These are phyloP conservation scores for Penicillium paxilli DNA, from an alignment of 495 filamentous ascomycete genomes.

Conservation along the genomic window DNA sequence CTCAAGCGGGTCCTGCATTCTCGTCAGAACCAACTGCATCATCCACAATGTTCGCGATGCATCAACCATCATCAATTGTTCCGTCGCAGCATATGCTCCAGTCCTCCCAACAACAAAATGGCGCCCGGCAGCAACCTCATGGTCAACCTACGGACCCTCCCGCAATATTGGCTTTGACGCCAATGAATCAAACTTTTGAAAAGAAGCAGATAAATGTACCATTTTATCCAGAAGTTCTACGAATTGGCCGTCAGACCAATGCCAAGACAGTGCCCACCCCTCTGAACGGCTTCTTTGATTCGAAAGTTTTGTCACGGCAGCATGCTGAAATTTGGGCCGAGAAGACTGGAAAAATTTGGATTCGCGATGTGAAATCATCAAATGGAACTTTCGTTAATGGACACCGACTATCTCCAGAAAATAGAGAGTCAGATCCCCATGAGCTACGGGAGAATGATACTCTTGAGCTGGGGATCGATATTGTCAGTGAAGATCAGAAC, in stretches of 20 bases:
- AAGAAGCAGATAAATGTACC: conserved; percentile 93
- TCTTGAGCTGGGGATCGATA: conserved; percentile 93
- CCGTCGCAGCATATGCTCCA: conserved; percentile 70
- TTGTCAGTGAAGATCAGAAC: conserved; percentile 97
- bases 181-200: conserved; percentile 93
- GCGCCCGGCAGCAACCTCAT: conserved; percentile 54
- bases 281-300: conserved; percentile 93
- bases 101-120: conserved; percentile 64
- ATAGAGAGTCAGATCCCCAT: conserved; percentile 91
- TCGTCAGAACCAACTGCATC: conserved; percentile 67
- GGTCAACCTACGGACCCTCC: conserved; percentile 59
- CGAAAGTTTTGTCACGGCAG: conserved; percentile 92
- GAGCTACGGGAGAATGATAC: conserved; percentile 86
- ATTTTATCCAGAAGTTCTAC: conserved; percentile 80
- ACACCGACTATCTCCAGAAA: conserved; percentile 84
- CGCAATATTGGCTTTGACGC: conserved; percentile 77
- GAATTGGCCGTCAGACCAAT: conserved; percentile 96
- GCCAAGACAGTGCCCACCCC: conserved; percentile 89
- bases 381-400: conserved; percentile 98
- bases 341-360: conserved; percentile 85
- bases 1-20: conserved; percentile 62
- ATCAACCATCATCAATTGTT: conserved; percentile 71
- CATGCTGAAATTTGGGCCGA: conserved; percentile 98
- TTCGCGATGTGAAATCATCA: conserved; percentile 95
- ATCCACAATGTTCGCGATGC: conserved; percentile 69